A percentile compares a stretch with the other conserved stretches of the same genome.
Evolutionary conservation across 345 rosid genomes (phyloP).

Genomic region (Eucalyptus rudis): DNA sequence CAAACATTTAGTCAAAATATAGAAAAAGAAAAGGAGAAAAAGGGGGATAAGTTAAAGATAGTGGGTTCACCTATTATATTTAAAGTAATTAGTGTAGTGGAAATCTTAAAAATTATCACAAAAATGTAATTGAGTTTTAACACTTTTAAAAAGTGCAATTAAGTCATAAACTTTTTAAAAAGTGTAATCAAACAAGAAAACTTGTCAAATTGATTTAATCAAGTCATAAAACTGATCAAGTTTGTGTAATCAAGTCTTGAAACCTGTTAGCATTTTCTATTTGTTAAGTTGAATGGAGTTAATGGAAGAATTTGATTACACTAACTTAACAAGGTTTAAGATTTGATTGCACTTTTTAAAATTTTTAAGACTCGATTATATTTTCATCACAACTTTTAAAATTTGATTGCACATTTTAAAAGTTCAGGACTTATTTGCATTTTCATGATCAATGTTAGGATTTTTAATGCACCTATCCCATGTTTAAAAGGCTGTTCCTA

Average conservation of each 20-base stretch:
- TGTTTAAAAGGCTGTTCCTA: background rate
- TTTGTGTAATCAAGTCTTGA: background rate
- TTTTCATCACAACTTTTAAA: too few species aligned
- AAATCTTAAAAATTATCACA: background rate
- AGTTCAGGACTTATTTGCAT: background rate
- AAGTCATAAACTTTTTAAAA: too few species aligned
- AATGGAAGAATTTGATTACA: background rate
- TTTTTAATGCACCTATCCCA: too few species aligned
- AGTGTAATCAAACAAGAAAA: background rate
- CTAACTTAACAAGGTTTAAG: background rate
- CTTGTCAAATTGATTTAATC: too few species aligned
- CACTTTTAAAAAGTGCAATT: background rate
- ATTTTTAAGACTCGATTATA: too few species aligned
- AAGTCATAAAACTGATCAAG: background rate
- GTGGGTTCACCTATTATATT: background rate
- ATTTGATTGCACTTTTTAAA: too few species aligned
- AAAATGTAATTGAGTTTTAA: too few species aligned
- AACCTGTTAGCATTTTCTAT: background rate
- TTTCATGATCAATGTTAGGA: background rate
- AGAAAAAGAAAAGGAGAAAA: background rate
- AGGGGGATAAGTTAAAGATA: background rate
- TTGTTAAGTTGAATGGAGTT: background rate
- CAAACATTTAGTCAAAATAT: too few species aligned
- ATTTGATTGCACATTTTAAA: background rate
- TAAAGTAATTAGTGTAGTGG: background rate